phyloP scores from a whole-genome alignment of 305 asterid species.

The Nicotiana rustica region DNA sequence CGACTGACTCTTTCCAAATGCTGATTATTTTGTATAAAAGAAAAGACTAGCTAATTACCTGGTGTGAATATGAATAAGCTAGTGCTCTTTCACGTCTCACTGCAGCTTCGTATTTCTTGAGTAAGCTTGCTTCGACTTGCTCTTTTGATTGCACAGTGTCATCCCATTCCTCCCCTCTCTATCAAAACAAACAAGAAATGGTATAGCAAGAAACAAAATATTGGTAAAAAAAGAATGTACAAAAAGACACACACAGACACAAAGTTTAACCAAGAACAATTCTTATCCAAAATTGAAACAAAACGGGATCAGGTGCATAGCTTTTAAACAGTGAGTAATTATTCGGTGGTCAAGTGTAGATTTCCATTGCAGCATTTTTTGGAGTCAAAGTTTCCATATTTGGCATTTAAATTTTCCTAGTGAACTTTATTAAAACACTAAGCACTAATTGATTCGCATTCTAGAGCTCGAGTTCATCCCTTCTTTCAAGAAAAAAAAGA shows the following conservation, averaged over 20 bases:
- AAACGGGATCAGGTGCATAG: background rate
- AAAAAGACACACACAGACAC: background rate
- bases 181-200: slow-evolving; percentile 2
- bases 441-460: background rate
- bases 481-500: background rate
- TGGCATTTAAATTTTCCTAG: background rate
- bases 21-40: background rate
- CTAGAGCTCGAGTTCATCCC: background rate
- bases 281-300: background rate
- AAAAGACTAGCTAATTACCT: slow-evolving; percentile 54
- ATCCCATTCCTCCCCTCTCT: slow-evolving; percentile 95
- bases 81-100: slow-evolving; percentile 94
- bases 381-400: background rate
- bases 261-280: background rate
- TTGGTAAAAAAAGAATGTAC: background rate
- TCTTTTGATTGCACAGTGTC: slow-evolving; percentile 87
- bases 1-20: background rate
- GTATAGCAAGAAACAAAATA: background rate
- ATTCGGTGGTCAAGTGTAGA: background rate
- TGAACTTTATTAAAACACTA: background rate
- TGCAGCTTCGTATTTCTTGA: slow-evolving; percentile 86
- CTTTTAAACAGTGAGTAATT: background rate
- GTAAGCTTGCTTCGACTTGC: slow-evolving; percentile 75
- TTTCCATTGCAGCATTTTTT: background rate
- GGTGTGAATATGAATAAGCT: slow-evolving; percentile 95